Evolutionary conservation across 2,329 filamentous ascomycete genomes (phyloP), one percentile per base, ranked within the genome.

Genomic region (Fusarium irregulare): DNA sequence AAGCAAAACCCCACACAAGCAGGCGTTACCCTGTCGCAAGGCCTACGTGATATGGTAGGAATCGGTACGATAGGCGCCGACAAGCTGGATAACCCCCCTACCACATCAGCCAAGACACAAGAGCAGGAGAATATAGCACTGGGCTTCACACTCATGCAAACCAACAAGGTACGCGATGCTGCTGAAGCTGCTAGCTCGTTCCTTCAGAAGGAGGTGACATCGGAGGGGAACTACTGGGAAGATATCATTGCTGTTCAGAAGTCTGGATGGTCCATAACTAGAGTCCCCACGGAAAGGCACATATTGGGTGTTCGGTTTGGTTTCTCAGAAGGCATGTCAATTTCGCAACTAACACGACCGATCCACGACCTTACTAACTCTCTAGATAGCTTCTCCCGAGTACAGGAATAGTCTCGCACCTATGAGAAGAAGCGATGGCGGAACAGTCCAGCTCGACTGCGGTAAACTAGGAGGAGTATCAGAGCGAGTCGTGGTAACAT

Each of bases 161-260:
- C 97, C 71, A 90, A 92, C 73, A 87, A 88, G 34, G 90, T 92
- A 6, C 90, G 93, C 2, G 91, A 93, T 73, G 90, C 90, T 37
- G 87, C 97, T 23, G 82, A 93, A 16, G 86, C 89, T 12, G 91
- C 94, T 7, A 91, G 92, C 1, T 85, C 86, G 27, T 87, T 93
- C 42, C 81, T 99, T 14, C 88, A 93, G 73, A 87, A 87, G 13
- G 94, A 97, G 78, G 91, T 97, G 34, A 86, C 88, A 12, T 88
- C 89, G 30, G 96, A 99, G 82, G 91, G 90, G 3, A 91, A 87
- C 73, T 99, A 97, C 79, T 99, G 96, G 96, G 87, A 92, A 58
- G 91, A 97, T 73, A 87, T 98, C 4, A 83, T 97, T 48, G 88
- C 89, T 12, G 89, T 98, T 46, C 93, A 91, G 70, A 88, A 93